A percentile compares a stretch with the other conserved stretches of the same genome.
Evolutionary conservation across 495 filamentous ascomycete genomes (phyloP).

Genomic region (Xylaria flabelliformis): DNA sequence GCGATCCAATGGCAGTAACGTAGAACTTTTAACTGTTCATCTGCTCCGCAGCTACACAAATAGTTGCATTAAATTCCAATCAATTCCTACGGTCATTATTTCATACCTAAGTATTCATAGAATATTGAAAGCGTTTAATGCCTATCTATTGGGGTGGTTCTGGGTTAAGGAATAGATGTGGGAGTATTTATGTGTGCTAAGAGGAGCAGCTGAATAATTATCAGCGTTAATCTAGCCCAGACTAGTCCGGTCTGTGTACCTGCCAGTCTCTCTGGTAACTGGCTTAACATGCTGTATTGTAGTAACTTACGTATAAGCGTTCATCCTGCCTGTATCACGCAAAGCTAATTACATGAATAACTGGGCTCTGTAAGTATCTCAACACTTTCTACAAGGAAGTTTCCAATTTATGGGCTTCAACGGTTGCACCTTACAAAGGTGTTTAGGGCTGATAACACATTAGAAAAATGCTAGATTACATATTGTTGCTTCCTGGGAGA

Average conservation of each 20-base stretch:
- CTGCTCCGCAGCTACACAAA: neutral
- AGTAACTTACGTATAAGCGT: neutral
- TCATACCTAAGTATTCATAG: neutral
- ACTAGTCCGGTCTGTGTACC: neutral
- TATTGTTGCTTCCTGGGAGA: neutral
- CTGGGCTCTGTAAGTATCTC: neutral
- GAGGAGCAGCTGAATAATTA: neutral
- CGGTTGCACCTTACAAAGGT: neutral
- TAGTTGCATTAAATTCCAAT: too few relatives aligned
- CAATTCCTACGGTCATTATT: too few relatives aligned
- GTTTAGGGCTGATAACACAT: neutral
- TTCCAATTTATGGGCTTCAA: neutral
- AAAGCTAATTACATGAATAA: neutral
- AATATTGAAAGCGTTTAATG: neutral
- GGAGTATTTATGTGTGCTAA: neutral
- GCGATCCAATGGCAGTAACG: neutral
- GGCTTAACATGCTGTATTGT: neutral
- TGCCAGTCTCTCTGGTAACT: neutral
- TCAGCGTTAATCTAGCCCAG: neutral
- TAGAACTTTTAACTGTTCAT: too few relatives aligned
- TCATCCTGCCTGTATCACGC: neutral
- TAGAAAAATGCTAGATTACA: neutral
- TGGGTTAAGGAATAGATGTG: neutral
- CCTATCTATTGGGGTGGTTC: neutral
- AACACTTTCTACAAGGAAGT: neutral